phyloP scores from a whole-genome alignment of 495 filamentous ascomycete species.

The Ramalina intermedia region DNA sequence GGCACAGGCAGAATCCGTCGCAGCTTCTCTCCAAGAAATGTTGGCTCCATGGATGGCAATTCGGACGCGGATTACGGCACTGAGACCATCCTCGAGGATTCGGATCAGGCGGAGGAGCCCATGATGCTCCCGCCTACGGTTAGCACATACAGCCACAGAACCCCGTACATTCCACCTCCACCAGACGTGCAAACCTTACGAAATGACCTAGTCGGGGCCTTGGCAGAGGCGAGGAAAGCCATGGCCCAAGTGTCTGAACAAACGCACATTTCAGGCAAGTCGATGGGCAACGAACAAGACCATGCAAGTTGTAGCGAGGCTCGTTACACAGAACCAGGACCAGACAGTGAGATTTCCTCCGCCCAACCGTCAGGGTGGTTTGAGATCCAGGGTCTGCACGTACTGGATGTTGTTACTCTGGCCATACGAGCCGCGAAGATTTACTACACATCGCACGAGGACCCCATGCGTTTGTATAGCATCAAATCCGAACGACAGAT shows the following conservation, averaged over 20 bases:
- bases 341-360: constrained; percentile 12
- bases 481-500: constrained; percentile 77
- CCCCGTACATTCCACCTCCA: constrained; percentile 73
- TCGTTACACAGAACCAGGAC: constrained; percentile 19
- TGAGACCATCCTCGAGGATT: constrained; percentile 45
- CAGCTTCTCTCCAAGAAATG: constrained; percentile 2
- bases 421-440: constrained; percentile 88
- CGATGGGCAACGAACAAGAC: constrained; percentile 9
- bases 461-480: constrained; percentile 64
- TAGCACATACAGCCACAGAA: constrained; percentile 84
- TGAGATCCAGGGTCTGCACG: constrained; percentile 79
- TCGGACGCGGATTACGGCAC: constrained; percentile 23
- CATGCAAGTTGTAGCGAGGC: constrained; percentile 16
- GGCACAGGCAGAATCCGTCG: neutral
- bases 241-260: constrained; percentile 32
- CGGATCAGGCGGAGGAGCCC: constrained; percentile 35
- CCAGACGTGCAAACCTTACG: constrained; percentile 68
- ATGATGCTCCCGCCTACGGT: constrained; percentile 88
- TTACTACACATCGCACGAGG: constrained; percentile 81
- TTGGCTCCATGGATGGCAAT: constrained; percentile 1
- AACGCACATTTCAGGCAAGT: neutral
- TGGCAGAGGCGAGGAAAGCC: constrained; percentile 50
- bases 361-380: constrained; percentile 45
- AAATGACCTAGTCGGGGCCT: constrained; percentile 51
- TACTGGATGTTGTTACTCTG: constrained; percentile 82